Base-by-base conservation (phyloP, 2,329 filamentous ascomycete genomes). In the Cercospora sesami region DNA sequence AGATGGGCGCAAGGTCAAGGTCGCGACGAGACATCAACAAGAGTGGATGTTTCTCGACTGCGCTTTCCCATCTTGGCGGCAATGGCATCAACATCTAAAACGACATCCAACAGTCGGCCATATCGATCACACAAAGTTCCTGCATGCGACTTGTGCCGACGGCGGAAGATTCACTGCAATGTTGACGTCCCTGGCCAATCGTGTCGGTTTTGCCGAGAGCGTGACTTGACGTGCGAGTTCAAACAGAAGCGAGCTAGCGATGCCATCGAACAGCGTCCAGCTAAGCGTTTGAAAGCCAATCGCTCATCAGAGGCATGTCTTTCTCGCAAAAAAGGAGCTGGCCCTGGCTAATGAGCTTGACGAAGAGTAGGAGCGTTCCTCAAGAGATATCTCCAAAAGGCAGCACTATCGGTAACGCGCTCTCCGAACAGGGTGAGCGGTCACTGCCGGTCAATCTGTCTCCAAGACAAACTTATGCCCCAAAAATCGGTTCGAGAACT, bases 101-200 rank as follows among this genome's bases (percentile, higher is more conserved):
- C 28, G 14, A 18, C 33, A 55, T 53, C 60, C n/a, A 12, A 4
- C 26, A 64, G 60, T 39, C 67, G 80, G 66, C 80, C 80, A 21
- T 81, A 81, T 68, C 79, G 80, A 48, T 81, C 79, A 28, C 62
- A 64, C 62, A 64, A 64, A n/a, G 51, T 64, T 1, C 51, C 62
- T 16, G 62, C 62, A 16, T 64, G 62, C 26, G 48, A 57, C 26
- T 28, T 58, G 18, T 64, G 62, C 33, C 62, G 48, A 6, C 45
- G 26, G 31, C 76, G 80, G 30, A 82, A 81, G 65, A 79, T 81
- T 31, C 77, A 79, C 39, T 81, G 80, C 74, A 77, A 80, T 36
- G 78, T 81, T 59, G 78, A 80, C 48, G 76, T 79, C n/a, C 75
- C 77, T 5, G 77, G 76, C 53, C 76, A 79, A 63, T 75, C 78